phyloP scores from a whole-genome alignment of 2,329 filamentous ascomycete species.

The Colletotrichum lini region DNA sequence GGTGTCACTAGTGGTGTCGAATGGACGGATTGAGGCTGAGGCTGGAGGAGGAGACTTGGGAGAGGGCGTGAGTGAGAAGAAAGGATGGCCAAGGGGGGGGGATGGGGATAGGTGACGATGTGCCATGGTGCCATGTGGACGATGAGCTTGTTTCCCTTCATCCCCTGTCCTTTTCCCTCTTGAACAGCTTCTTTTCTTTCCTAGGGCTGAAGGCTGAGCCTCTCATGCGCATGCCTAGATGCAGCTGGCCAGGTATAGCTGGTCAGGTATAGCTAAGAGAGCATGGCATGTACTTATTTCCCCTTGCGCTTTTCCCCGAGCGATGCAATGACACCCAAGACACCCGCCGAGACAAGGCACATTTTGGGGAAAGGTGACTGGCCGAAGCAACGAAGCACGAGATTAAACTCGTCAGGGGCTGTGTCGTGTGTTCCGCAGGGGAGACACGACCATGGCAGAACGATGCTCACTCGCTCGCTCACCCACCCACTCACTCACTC shows the following conservation, averaged over 20 bases:
- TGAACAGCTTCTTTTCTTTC: not conserved
- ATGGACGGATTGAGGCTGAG: constrained; percentile 18
- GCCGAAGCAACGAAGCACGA: constrained; percentile 5
- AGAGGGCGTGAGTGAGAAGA: not conserved
- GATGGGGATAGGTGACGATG: not conserved
- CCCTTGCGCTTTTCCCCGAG: constrained; percentile 32
- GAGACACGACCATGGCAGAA: not conserved
- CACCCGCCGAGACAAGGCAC: not conserved
- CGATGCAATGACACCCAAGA: constrained; percentile 2
- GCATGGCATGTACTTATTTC: not conserved
- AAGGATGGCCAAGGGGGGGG: not conserved
- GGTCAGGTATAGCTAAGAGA: not conserved
- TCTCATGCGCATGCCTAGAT: not conserved
- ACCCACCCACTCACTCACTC: too few species aligned
- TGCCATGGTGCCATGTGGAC: not conserved
- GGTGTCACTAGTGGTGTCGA: constrained; percentile 28
- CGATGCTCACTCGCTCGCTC: not conserved
- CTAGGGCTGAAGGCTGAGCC: constrained; percentile 37
- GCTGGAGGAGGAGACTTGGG: not conserved
- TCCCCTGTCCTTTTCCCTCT: not conserved
- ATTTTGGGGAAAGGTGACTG: constrained; percentile 2
- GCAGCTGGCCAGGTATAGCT: not conserved
- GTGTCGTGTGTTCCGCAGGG: constrained; percentile 10
- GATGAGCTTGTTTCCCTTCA: constrained; percentile 27
- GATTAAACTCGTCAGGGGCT: constrained; percentile 7